Evolutionary conservation across 2,329 filamentous ascomycete genomes (phyloP).

Genomic region (Trichoderma atrobrunneum): DNA sequence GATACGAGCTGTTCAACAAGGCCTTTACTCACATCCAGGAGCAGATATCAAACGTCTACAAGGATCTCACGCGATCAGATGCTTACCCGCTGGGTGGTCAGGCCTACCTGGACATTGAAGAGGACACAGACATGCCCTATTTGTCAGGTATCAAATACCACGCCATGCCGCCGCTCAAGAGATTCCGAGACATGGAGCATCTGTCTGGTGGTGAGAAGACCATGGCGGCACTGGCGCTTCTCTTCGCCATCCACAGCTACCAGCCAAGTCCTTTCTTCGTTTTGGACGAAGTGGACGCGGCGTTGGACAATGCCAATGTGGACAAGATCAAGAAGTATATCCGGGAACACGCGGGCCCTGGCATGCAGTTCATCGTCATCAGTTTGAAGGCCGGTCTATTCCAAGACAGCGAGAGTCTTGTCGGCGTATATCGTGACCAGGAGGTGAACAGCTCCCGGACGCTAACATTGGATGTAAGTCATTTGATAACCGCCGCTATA

Average conservation of each 20-base stretch:
- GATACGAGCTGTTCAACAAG: slow-evolving; percentile 90
- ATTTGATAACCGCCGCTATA: not conserved
- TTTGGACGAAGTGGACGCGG: slow-evolving; percentile 95
- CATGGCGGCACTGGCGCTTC: slow-evolving; percentile 91
- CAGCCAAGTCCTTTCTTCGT: slow-evolving; percentile 97
- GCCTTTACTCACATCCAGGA: slow-evolving; percentile 94
- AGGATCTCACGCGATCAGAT: slow-evolving; percentile 84
- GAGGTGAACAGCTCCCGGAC: slow-evolving; percentile 87
- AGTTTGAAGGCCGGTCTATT: slow-evolving; percentile 93
- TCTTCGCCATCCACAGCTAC: slow-evolving; percentile 96
- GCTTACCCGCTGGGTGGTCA: slow-evolving; percentile 92
- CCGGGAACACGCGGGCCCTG: slow-evolving; percentile 85
- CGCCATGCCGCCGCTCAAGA: slow-evolving; percentile 96
- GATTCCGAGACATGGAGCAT: slow-evolving; percentile 99
- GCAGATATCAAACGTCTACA: slow-evolving; percentile 91
- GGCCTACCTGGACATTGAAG: slow-evolving; percentile 84
- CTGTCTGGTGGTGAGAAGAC: slow-evolving; percentile 97
- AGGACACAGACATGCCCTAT: slow-evolving; percentile 95
- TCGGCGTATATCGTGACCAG: slow-evolving; percentile 95
- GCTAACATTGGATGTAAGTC: slow-evolving; percentile 89
- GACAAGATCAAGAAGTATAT: slow-evolving; percentile 97
- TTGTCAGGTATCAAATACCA: slow-evolving; percentile 96
- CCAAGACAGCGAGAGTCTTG: slow-evolving; percentile 91
- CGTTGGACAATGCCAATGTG: slow-evolving; percentile 96
- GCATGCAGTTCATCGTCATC: slow-evolving; percentile 99